Evolutionary conservation across 108 stramenopile genomes (phyloP), one percentile per base, ranked within the genome.

Genomic region (Nitzschia sp.): DNA sequence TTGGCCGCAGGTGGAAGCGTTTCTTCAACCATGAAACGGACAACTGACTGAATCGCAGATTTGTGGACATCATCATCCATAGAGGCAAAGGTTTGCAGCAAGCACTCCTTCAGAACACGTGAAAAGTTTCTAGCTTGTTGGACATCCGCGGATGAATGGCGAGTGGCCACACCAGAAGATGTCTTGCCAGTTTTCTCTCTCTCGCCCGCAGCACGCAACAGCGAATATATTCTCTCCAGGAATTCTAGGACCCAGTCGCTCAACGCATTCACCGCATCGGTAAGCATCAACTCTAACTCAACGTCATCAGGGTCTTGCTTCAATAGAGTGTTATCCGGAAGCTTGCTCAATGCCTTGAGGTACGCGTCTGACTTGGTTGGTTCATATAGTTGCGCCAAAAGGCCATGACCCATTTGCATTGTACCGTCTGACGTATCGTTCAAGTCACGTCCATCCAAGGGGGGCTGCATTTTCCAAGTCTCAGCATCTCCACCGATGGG

Each of bases 211-310:
- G 93, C 90, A 52, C 88, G 71, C 11, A 92, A 62, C 12, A 93
- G 72, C 60, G 79, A 83, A 62, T 88, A 95, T n/a, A 95, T 71
- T 15, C 92, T 69, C 44, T 91, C 90, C 24, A 95, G 80, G 63
- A 95, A 93, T 41, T 77, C 79, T 22, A 92, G 67, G 0, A 84
- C 76, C 90, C 90, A 95, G 65, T 94, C 93, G 51, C 80, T 73
- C 77, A 91, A 77, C 10, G 88, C 85, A 46, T 71, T 65, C 52
- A 78, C 70, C 25, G 90, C 86, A 56, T 94, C 93, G 15, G 80
- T 70, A 56, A 89, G 41, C 29, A 89, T 58, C 20, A 81, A 44
- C 11, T 77, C 68, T 40, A 70, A 46, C 57, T 67, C 80, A 29
- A 69, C 24, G 38, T 67, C 53, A n/a, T 25, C 43, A 42, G 68